Evolutionary conservation across 2,329 filamentous ascomycete species (phyloP).

Genomic region (Septoria petroselini): DNA sequence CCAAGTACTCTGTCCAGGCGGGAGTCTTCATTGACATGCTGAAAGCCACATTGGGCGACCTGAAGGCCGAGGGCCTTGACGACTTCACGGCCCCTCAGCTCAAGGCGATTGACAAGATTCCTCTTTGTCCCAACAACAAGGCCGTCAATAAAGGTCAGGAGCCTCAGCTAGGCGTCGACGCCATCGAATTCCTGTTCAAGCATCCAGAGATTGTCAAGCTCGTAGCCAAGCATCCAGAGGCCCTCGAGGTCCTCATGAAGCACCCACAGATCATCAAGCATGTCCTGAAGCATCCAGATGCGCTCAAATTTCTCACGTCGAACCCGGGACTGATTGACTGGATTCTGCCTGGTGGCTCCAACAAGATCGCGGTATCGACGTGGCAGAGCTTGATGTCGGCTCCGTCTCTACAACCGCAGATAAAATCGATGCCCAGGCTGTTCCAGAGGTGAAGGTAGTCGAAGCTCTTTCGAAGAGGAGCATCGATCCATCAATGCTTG

Average conservation of each 20-base stretch:
- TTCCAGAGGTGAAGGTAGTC: too few relatives aligned
- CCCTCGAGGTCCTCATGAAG: constrained; percentile 15
- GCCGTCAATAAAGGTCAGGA: background rate
- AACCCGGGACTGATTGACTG: background rate
- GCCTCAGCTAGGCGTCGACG: background rate
- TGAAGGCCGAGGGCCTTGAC: too few relatives aligned
- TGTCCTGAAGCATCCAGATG: background rate
- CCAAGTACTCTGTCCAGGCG: too few relatives aligned
- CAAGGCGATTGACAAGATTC: too few relatives aligned
- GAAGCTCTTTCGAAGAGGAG: too few relatives aligned
- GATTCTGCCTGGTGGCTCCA: background rate
- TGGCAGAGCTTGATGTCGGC: too few relatives aligned
- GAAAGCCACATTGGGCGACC: too few relatives aligned
- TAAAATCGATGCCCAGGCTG: too few relatives aligned
- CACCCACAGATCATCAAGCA: constrained; percentile 30
- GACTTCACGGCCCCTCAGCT: too few relatives aligned
- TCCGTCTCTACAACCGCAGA: too few relatives aligned
- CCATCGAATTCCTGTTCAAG: background rate
- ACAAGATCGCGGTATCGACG: background rate
- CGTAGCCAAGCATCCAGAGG: background rate
- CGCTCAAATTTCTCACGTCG: background rate
- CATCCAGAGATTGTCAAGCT: background rate
- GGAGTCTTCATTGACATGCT: too few relatives aligned
- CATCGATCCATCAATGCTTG: too few relatives aligned
- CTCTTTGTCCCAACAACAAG: background rate